A percentile compares a stretch with the other conserved stretches of the same genome.
These are phyloP conservation scores for Fusarium sarcochroum DNA, from an alignment of 2,329 filamentous ascomycete species.

Conservation along the genomic window DNA sequence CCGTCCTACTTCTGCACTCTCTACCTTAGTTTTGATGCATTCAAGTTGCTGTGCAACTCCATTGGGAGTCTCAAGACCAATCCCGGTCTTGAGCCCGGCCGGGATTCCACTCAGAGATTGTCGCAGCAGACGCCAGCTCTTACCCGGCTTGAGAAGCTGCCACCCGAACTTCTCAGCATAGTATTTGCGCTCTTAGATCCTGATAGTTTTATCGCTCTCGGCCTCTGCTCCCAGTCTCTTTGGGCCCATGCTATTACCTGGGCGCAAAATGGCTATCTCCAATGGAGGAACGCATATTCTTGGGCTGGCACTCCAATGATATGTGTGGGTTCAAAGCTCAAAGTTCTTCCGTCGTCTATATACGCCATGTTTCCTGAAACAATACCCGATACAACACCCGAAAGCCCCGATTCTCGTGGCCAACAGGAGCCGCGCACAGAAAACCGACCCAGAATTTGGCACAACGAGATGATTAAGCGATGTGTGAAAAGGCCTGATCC, in stretches of 20 bases:
- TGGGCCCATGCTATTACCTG: background rate
- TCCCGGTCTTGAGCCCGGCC: accelerated
- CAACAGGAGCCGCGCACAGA: background rate
- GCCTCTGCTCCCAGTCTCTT: constrained; percentile 14
- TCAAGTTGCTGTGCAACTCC: constrained; percentile 14
- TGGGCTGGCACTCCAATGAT: constrained; percentile 26
- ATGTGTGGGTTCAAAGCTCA: background rate
- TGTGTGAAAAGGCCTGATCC: background rate
- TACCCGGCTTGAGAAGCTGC: background rate
- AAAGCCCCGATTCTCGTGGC: too few relatives aligned
- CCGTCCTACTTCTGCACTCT: constrained; percentile 8
- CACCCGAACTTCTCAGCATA: background rate
- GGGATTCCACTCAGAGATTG: accelerated
- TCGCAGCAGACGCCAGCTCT: background rate
- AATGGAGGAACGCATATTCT: constrained; percentile 17
- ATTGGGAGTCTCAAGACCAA: background rate
- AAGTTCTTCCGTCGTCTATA: background rate
- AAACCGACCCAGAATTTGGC: background rate
- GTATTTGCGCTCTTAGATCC: background rate
- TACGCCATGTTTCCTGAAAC: background rate
- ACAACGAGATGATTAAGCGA: background rate
- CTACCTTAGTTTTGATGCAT: constrained; percentile 15
- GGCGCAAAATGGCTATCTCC: background rate
- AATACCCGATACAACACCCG: accelerated
- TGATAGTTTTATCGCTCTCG: background rate